A percentile compares a stretch with the other conserved stretches of the same genome.
phyloP scores from a whole-genome alignment of 1,284 basidiomycete species.

The Salmacisia buchloeana region DNA sequence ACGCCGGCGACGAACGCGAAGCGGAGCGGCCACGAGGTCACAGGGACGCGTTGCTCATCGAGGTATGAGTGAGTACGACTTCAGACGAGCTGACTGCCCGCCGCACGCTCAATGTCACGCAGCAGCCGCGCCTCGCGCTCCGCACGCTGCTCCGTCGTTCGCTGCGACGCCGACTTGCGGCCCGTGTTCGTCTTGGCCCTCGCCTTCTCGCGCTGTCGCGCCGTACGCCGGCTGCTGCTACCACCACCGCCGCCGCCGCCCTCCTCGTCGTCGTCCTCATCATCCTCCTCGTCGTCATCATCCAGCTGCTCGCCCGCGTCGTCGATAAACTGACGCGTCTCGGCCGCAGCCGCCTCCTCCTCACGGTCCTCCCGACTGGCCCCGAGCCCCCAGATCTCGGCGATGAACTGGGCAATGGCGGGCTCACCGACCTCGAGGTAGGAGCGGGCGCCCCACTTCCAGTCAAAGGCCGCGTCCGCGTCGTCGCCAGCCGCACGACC shows the following conservation, averaged over 20 bases:
- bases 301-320: background rate
- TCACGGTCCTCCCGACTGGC: conserved; percentile 6
- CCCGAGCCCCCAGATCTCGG: conserved; percentile 27
- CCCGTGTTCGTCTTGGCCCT: background rate
- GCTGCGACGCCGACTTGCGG: background rate
- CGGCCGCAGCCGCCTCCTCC: conserved; percentile 9
- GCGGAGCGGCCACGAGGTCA: too few species aligned
- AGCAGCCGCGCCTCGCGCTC: background rate
- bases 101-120: conserved; percentile 5
- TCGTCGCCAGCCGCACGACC: conserved; percentile 12
- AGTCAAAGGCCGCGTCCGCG: conserved; percentile 39
- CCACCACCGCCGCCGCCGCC: background rate
- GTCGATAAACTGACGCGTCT: background rate
- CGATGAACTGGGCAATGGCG: conserved; percentile 40
- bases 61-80: conserved; percentile 24
- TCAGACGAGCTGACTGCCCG: conserved; percentile 13
- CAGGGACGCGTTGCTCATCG: conserved; percentile 36
- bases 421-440: conserved; percentile 46
- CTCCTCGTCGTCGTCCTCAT: background rate
- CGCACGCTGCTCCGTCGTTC: background rate
- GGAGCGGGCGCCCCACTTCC: conserved; percentile 48
- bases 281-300: background rate
- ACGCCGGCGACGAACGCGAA: too few species aligned
- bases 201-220: too few species aligned
- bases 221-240: too few species aligned